phyloP scores from a whole-genome alignment of 148 eudicot species.

The Chenopodium formosanum region DNA sequence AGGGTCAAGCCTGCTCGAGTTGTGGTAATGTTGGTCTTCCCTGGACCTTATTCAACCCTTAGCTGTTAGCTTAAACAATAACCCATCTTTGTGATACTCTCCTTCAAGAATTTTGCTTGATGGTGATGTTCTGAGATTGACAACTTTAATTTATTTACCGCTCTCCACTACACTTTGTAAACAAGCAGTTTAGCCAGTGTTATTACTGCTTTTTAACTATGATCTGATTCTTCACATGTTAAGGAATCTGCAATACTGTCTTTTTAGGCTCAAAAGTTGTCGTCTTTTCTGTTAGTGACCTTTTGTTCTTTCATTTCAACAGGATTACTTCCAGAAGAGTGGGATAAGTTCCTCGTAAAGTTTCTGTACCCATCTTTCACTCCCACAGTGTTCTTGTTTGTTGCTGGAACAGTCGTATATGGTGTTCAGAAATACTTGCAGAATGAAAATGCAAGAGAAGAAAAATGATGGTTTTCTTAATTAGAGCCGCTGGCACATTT shows the following conservation, averaged over 20 bases:
- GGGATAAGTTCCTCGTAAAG: constrained; percentile 75
- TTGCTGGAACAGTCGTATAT: constrained; percentile 70
- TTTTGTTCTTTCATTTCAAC: constrained; percentile 18
- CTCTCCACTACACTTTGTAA: background rate
- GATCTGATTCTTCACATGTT: background rate
- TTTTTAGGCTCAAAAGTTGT: background rate
- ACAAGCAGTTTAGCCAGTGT: background rate
- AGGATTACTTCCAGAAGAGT: constrained; percentile 81
- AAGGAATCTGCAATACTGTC: background rate
- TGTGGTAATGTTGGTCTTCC: too few species aligned
- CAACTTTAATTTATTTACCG: background rate
- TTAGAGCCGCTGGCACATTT: background rate
- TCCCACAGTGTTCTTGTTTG: constrained; percentile 78
- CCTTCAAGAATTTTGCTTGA: background rate
- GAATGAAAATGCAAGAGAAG: constrained; percentile 45
- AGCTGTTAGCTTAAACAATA: too few species aligned
- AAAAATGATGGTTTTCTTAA: constrained; percentile 30
- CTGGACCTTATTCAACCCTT: too few species aligned
- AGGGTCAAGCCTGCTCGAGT: too few species aligned
- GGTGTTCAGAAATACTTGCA: constrained; percentile 77
- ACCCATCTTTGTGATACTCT: background rate
- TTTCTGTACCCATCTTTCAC: constrained; percentile 82
- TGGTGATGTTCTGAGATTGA: background rate
- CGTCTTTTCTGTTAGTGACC: background rate
- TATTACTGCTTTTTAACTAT: background rate